Conservation (phyloP, 371 early-diverging fungal species). For the Mortierella sp. region DNA sequence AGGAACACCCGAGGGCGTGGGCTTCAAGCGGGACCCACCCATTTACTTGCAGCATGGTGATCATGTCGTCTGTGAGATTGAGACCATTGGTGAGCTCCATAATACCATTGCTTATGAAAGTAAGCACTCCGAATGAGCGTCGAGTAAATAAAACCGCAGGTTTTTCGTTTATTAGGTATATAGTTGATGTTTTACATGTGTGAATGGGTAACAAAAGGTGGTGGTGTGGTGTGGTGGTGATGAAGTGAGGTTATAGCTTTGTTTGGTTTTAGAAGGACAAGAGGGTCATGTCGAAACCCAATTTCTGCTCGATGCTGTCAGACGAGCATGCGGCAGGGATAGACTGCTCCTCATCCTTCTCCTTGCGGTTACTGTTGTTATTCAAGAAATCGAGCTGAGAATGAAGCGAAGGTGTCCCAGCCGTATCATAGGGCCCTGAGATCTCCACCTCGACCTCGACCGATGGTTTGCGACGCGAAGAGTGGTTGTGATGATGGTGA, state of each 20-base stretch:
- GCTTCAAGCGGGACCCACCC: constrained; percentile 64
- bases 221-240: background rate
- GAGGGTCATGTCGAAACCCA: background rate
- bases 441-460: too few relatives aligned
- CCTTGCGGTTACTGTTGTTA: constrained; percentile 14
- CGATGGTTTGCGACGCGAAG: constrained; percentile 25
- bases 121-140: constrained; percentile 8
- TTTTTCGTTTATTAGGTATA: background rate
- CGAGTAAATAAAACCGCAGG: too few relatives aligned
- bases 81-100: constrained; percentile 67
- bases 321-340: constrained; percentile 1
- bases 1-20: constrained; percentile 74
- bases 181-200: background rate
- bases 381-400: constrained; percentile 33
- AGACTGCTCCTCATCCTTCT: constrained; percentile 13
- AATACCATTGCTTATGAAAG: constrained; percentile 63
- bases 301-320: background rate
- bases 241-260: too few relatives aligned
- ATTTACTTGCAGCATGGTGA: constrained; percentile 68
- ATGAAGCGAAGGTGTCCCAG: constrained; percentile 3
- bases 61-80: constrained; percentile 64
- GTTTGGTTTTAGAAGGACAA: background rate
- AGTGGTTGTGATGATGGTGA: constrained; percentile 29
- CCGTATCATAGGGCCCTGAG: constrained; percentile 34
- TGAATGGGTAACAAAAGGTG: background rate